These are phyloP conservation scores for Ophiocytium majus DNA, from an alignment of 352 stramenopile species.

Conservation along the genomic window DNA sequence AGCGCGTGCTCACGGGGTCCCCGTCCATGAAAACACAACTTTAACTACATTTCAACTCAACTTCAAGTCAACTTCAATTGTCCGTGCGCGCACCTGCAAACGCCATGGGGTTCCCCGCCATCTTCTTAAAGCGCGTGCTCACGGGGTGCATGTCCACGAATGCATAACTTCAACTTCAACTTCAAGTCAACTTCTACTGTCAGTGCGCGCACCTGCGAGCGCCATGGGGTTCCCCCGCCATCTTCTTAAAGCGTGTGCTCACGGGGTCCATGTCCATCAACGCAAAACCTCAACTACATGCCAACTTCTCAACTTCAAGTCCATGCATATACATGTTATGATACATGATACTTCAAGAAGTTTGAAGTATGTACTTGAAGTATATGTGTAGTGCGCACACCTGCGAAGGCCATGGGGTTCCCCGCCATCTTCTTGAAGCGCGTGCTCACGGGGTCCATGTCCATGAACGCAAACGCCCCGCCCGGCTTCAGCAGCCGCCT, in stretches of 20 bases:
- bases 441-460: constrained; percentile 47
- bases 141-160: constrained; percentile 47
- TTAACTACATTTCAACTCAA: no score
- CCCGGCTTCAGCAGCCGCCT: constrained; percentile 56
- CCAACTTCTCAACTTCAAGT: no score
- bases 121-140: constrained; percentile 27
- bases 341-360: not conserved
- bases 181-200: no score
- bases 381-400: no score
- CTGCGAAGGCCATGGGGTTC: constrained; percentile 52
- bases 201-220: not conserved
- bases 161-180: no score
- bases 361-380: constrained; percentile 26
- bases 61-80: no score
- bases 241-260: constrained; percentile 13
- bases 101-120: constrained; percentile 43
- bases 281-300: no score
- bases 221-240: not conserved
- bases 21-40: constrained; percentile 59
- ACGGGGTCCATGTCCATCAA: constrained; percentile 57
- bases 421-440: constrained; percentile 34
- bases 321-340: not conserved
- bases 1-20: constrained; percentile 34
- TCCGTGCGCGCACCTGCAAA: no score
- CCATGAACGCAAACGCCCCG: constrained; percentile 57